A percentile compares a stretch with the other conserved stretches of the same genome.
These are phyloP conservation scores for Emergomyces africanus DNA, from an alignment of 2,329 filamentous ascomycete species.

Conservation along the genomic window DNA sequence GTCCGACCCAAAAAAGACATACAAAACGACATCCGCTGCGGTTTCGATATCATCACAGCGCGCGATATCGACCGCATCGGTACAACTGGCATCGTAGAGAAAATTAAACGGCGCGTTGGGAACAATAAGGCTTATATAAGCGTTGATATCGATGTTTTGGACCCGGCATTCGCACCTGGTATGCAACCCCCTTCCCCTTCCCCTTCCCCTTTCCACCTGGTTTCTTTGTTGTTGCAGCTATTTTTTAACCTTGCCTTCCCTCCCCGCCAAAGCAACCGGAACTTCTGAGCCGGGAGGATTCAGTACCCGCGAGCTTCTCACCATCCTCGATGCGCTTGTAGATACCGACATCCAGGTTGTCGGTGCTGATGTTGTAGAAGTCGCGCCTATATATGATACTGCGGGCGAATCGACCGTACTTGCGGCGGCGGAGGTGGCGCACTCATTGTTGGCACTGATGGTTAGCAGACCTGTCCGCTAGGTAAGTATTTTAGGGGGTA, in stretches of 20 bases:
- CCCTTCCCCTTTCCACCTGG: no score
- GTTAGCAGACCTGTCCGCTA: conserved; percentile 28
- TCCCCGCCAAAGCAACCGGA: conserved; percentile 54
- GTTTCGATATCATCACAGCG: conserved; percentile 63
- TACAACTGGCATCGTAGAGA: conserved; percentile 52
- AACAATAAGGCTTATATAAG: conserved; percentile 69
- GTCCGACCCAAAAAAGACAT: conserved; percentile 38
- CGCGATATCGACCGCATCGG: conserved; percentile 83
- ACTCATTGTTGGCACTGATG: conserved; percentile 61
- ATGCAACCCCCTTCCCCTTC: neutral
- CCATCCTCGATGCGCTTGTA: conserved; percentile 66
- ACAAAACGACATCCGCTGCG: conserved; percentile 51
- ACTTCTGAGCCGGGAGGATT: conserved; percentile 85
- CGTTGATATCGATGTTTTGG: conserved; percentile 72
- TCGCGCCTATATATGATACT: conserved; percentile 73
- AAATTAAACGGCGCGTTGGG: conserved; percentile 60
- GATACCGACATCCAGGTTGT: conserved; percentile 55
- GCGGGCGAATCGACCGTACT: conserved; percentile 67
- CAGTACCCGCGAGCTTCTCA: conserved; percentile 77
- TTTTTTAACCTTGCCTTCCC: neutral
- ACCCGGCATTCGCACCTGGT: conserved; percentile 57
- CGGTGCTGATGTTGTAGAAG: conserved; percentile 82
- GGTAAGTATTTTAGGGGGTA: neutral
- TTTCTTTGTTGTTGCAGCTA: neutral
- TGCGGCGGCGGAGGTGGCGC: conserved; percentile 71